A percentile compares a stretch with the other conserved stretches of the same genome.
Evolutionary conservation across 2,329 filamentous ascomycete genomes (phyloP).

Genomic region (Graphium sp.): DNA sequence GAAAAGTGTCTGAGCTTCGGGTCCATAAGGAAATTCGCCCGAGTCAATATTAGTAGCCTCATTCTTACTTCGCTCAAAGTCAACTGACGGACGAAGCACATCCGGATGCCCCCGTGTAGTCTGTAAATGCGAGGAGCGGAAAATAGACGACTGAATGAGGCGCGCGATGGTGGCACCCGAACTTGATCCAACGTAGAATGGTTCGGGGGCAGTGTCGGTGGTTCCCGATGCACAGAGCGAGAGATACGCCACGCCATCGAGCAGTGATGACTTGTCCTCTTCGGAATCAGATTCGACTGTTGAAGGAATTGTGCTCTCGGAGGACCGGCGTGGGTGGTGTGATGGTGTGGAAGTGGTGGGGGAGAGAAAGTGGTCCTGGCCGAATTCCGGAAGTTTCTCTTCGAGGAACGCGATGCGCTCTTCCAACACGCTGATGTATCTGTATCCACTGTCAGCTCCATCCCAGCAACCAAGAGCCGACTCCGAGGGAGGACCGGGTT

Average conservation of each 20-base stretch:
- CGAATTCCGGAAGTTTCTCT: slow-evolving; percentile 10
- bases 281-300: slow-evolving; percentile 3
- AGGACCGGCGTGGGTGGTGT: neutral
- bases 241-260: slow-evolving; percentile 11
- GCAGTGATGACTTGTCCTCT: slow-evolving; percentile 7
- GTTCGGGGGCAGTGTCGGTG: slow-evolving; percentile 9
- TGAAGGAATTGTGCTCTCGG: slow-evolving; percentile 1
- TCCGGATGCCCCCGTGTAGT: no score
- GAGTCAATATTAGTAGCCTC: no score
- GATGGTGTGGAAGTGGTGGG: neutral
- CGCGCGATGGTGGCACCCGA: slow-evolving; percentile 11
- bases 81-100: no score
- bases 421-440: slow-evolving; percentile 12
- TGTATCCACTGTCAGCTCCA: no score
- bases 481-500: neutral
- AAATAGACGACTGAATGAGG: slow-evolving; percentile 11
- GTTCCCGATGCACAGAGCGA: slow-evolving; percentile 10
- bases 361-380: slow-evolving; percentile 10
- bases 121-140: slow-evolving; percentile 7
- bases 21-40: no score
- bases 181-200: slow-evolving; percentile 11
- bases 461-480: no score
- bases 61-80: no score
- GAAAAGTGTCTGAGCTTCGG: slow-evolving; percentile 9
- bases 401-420: slow-evolving; percentile 13